These are phyloP conservation scores for Voacanga thouarsii DNA, from an alignment of 257 asterid genomes.

Conservation along the genomic window DNA sequence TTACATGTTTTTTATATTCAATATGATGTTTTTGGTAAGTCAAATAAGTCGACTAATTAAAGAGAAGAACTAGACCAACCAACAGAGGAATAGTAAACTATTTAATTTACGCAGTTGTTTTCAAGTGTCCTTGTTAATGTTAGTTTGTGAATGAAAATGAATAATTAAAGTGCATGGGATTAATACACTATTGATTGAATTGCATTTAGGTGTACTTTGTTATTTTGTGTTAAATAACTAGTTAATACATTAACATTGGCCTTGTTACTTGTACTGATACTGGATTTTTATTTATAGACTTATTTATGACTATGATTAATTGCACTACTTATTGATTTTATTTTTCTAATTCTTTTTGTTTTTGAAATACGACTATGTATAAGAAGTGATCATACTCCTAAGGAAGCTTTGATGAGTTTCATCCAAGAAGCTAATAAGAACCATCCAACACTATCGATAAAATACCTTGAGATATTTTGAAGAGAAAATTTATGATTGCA, in stretches of 20 bases:
- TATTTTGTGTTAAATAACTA: no score
- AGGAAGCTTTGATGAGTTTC: conserved; percentile 94
- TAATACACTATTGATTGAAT: not conserved
- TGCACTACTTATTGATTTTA: not conserved
- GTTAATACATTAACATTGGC: not conserved
- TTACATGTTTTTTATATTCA: not conserved
- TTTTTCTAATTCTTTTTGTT: conserved; percentile 8
- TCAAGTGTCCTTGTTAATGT: not conserved
- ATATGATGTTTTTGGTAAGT: not conserved
- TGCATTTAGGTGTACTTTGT: not conserved
- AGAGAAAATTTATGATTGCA: no score
- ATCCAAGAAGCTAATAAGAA: conserved; percentile 98
- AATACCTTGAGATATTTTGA: no score
- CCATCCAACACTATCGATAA: conserved; percentile 81
- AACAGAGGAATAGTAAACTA: not conserved
- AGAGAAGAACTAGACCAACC: not conserved
- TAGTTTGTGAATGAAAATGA: not conserved
- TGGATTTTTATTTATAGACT: not conserved
- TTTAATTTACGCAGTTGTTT: not conserved
- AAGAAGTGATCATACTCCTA: conserved; percentile 93
- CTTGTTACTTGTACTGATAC: not conserved
- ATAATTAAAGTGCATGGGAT: no score
- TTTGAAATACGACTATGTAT: conserved; percentile 59
- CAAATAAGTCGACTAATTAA: not conserved
- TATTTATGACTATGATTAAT: not conserved